Conservation (phyloP, 23 red algal genomes). For the Rhodosorus marinus region DNA sequence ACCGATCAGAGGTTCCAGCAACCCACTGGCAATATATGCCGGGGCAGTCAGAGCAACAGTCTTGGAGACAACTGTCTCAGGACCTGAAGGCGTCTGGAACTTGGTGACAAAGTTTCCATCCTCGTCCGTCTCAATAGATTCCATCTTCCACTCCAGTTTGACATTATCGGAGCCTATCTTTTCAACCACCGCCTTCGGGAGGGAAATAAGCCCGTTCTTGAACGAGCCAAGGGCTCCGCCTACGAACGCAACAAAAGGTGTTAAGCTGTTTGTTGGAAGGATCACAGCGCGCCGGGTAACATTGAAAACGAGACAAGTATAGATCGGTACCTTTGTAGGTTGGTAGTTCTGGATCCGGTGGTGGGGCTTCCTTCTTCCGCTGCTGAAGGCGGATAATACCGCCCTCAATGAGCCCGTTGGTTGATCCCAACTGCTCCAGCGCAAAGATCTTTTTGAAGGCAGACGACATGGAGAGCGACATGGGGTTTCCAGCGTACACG, state of each 20-base stretch:
- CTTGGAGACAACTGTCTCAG: constrained; percentile 16
- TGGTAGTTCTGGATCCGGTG: constrained; percentile 33
- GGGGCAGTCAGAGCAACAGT: constrained; percentile 61
- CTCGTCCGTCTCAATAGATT: constrained; percentile 20
- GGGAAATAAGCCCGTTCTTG: constrained; percentile 39
- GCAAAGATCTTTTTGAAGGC: constrained; percentile 86
- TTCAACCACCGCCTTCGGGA: constrained; percentile 22
- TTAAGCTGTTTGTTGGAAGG: too few relatives aligned
- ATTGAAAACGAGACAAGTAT: too few relatives aligned
- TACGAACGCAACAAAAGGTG: too few relatives aligned
- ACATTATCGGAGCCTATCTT: constrained; percentile 28
- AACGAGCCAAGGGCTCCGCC: constrained; percentile 78
- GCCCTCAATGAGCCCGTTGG: constrained; percentile 76
- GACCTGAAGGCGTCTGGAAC: neutral
- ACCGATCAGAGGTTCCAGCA: too few relatives aligned
- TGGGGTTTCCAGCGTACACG: constrained; percentile 82
- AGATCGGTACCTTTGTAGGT: constrained; percentile 36
- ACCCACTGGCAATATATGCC: too few relatives aligned
- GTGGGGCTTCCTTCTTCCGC: constrained; percentile 21
- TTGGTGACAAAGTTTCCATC: neutral
- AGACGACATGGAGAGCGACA: constrained; percentile 35
- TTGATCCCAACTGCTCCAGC: constrained; percentile 42
- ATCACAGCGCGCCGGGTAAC: too few relatives aligned
- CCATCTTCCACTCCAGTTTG: constrained; percentile 14
- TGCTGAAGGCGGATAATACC: constrained; percentile 64